Conservation (phyloP, 1,284 basidiomycete genomes). For the Marasmius oreades region DNA sequence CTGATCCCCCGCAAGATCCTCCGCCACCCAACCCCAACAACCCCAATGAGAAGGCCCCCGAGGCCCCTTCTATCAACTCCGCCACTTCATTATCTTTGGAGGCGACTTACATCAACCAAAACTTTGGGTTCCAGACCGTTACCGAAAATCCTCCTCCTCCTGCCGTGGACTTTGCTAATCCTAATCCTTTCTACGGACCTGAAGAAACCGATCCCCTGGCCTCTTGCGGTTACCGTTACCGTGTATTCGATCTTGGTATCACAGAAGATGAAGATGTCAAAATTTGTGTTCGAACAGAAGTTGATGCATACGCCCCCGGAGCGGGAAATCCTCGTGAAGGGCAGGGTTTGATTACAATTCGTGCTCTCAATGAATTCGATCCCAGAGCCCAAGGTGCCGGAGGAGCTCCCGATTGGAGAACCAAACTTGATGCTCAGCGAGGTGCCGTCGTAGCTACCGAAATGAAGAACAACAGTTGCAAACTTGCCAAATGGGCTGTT, state of each 20-base stretch:
- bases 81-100: conserved; percentile 93
- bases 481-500: conserved; percentile 96
- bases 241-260: conserved; percentile 91
- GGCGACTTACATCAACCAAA: conserved; percentile 99
- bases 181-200: conserved; percentile 95
- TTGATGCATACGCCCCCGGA: conserved; percentile 83
- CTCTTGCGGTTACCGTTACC: conserved; percentile 95
- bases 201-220: conserved; percentile 95
- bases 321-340: conserved; percentile 64
- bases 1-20: conserved; percentile 91
- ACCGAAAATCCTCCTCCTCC: conserved; percentile 65
- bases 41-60: conserved; percentile 66
- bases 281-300: conserved; percentile 93
- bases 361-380: conserved; percentile 97
- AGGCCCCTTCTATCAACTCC: conserved; percentile 83
- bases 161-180: conserved; percentile 71
- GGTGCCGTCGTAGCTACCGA: conserved; percentile 98
- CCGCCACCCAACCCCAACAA: conserved; percentile 75
- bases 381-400: conserved; percentile 87
- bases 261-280: conserved; percentile 89
- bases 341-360: conserved; percentile 87
- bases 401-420: conserved; percentile 95
- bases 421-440: conserved; percentile 93
- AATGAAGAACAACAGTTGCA: conserved; percentile 99
- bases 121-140: conserved; percentile 97